phyloP scores from a whole-genome alignment of 805 yeast genomes.

The Danielozyma ontarioensis region DNA sequence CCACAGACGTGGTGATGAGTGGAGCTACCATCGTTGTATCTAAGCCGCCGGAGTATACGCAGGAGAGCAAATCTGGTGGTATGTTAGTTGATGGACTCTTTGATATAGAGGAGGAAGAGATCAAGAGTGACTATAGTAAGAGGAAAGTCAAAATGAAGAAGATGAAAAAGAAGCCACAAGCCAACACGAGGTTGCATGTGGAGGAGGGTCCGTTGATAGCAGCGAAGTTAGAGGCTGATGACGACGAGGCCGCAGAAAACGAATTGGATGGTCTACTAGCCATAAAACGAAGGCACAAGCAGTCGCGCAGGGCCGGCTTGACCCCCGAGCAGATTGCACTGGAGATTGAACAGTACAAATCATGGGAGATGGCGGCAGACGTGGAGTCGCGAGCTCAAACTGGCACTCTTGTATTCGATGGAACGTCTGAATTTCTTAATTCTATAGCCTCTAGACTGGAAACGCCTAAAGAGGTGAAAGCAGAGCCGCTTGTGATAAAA shows the following conservation, averaged over 20 bases:
- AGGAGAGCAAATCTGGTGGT: neutral
- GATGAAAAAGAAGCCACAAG: slow-evolving; percentile 33
- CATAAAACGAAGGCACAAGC: slow-evolving; percentile 20
- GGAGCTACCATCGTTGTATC: slow-evolving; percentile 4
- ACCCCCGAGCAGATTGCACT: slow-evolving; percentile 33
- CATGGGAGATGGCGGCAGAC: slow-evolving; percentile 6
- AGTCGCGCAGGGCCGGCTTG: slow-evolving; percentile 16
- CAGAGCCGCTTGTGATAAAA: neutral
- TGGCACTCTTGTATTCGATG: neutral
- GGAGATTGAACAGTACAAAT: slow-evolving; percentile 25
- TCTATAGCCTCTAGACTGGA: neutral
- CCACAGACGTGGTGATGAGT: slow-evolving; percentile 2
- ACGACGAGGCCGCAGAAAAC: slow-evolving; percentile 23
- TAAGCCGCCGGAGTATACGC: too few species aligned
- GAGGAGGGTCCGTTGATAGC: slow-evolving; percentile 22
- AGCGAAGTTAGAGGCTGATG: slow-evolving; percentile 27
- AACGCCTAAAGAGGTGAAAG: slow-evolving; percentile 1
- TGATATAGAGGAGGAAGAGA: slow-evolving; percentile 5
- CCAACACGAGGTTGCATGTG: slow-evolving; percentile 23
- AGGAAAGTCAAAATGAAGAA: slow-evolving; percentile 34
- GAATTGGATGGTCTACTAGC: slow-evolving; percentile 29
- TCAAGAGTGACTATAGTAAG: slow-evolving; percentile 8
- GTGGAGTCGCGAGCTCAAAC: neutral
- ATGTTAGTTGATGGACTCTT: neutral
- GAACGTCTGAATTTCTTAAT: neutral